phyloP scores from a whole-genome alignment of 352 stramenopile genomes.

The Lagenidium giganteum region DNA sequence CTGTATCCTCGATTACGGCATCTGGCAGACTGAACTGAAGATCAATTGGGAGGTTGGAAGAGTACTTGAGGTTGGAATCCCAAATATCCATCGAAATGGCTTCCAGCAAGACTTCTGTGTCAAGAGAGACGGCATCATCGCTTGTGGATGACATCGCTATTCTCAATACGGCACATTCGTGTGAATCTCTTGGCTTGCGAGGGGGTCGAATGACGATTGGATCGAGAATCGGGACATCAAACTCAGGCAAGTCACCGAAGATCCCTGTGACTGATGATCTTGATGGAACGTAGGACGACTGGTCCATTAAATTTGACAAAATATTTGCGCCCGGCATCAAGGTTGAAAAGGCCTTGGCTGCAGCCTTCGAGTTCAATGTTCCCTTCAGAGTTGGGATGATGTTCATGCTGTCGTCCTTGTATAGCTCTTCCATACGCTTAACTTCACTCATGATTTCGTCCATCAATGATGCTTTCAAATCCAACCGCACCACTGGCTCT shows the following conservation, averaged over 20 bases:
- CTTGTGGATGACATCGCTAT: constrained; percentile 62
- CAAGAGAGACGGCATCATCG: constrained; percentile 53
- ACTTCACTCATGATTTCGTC: constrained; percentile 44
- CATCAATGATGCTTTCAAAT: constrained; percentile 38
- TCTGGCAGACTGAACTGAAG: constrained; percentile 45
- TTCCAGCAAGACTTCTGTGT: constrained; percentile 65
- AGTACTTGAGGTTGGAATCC: constrained; percentile 67
- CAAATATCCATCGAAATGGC: constrained; percentile 77
- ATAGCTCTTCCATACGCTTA: constrained; percentile 34
- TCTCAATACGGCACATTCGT: constrained; percentile 47
- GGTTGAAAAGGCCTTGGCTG: constrained; percentile 54
- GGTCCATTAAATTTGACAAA: constrained; percentile 52
- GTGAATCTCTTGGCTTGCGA: constrained; percentile 17
- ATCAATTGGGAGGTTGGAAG: constrained; percentile 51
- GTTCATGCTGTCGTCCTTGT: too few species aligned
- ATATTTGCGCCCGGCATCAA: constrained; percentile 46
- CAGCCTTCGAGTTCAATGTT: constrained; percentile 31
- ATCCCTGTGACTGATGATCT: constrained; percentile 28
- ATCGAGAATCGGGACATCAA: constrained; percentile 40
- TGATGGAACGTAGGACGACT: constrained; percentile 37
- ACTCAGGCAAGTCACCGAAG: constrained; percentile 40
- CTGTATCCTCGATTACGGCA: constrained; percentile 6
- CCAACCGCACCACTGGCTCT: constrained; percentile 28
- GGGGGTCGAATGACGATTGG: too few species aligned
- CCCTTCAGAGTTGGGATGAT: constrained; percentile 39